Evolutionary conservation across 1,284 basidiomycete species (phyloP).

Genomic region (Tilletia caries): DNA sequence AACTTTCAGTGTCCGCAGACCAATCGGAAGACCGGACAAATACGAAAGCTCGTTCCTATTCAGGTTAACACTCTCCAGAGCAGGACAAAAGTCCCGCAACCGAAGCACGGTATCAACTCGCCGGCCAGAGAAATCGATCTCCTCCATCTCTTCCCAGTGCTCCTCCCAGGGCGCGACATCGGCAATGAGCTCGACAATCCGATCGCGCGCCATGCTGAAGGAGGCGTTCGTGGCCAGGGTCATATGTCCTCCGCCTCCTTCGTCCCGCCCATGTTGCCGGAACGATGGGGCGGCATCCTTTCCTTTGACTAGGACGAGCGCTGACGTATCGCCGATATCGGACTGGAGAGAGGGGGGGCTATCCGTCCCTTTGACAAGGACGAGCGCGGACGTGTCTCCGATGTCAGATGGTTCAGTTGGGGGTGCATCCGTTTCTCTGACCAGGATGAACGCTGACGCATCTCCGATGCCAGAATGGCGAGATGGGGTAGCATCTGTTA

Average conservation of each 20-base stretch:
- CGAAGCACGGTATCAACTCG: conserved; percentile 82
- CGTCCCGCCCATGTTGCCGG: background rate
- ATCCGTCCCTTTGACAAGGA: no score
- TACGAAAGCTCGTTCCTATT: conserved; percentile 31
- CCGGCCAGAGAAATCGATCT: conserved; percentile 74
- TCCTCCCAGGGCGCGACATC: conserved; percentile 93
- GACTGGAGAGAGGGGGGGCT: no score
- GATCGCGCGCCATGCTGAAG: conserved; percentile 85
- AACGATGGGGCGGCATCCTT: background rate
- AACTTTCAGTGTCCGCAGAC: conserved; percentile 35
- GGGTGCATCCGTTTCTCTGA: no score
- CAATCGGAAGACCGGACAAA: conserved; percentile 42
- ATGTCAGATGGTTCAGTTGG: no score
- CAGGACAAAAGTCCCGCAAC: conserved; percentile 88
- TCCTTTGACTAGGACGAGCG: background rate
- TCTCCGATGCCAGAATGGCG: no score
- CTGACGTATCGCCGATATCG: background rate
- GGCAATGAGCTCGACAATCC: conserved; percentile 84
- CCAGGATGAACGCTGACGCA: no score
- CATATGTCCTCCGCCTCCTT: conserved; percentile 58
- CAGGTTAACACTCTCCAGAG: conserved; percentile 68
- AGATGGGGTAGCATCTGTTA: no score
- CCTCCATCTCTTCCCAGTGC: conserved; percentile 78
- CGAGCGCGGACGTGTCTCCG: no score
- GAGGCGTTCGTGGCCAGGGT: conserved; percentile 90